A percentile compares a stretch with the other conserved stretches of the same genome.
phyloP scores from a whole-genome alignment of 2,329 filamentous ascomycete genomes.

The Beauveria sp. region DNA sequence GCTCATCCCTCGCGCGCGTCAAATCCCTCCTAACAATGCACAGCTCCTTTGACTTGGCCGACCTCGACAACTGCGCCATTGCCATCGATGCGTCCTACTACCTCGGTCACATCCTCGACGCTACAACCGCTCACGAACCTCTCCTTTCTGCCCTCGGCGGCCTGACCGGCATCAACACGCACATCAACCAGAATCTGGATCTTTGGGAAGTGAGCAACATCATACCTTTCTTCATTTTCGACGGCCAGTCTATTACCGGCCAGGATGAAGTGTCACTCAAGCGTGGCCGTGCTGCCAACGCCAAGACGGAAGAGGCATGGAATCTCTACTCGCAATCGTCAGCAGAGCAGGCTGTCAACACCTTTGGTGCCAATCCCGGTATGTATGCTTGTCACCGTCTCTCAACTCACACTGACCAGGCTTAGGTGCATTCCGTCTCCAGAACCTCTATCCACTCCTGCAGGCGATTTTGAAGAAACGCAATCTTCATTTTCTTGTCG shows the following conservation, averaged over 20 bases:
- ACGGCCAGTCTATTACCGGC: slow-evolving; percentile 73
- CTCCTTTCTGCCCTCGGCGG: slow-evolving; percentile 86
- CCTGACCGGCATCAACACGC: slow-evolving; percentile 67
- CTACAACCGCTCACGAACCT: slow-evolving; percentile 67
- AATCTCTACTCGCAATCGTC: slow-evolving; percentile 73
- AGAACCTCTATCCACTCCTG: slow-evolving; percentile 68
- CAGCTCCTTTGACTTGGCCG: slow-evolving; percentile 56
- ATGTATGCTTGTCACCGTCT: slow-evolving; percentile 23
- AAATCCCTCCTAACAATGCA: slow-evolving; percentile 12
- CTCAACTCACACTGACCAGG: not conserved
- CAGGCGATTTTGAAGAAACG: slow-evolving; percentile 65
- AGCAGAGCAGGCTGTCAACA: slow-evolving; percentile 70
- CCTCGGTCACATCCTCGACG: slow-evolving; percentile 69
- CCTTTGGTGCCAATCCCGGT: slow-evolving; percentile 78
- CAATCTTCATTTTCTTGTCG: slow-evolving; percentile 67
- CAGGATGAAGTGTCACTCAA: slow-evolving; percentile 63
- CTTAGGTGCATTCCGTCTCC: slow-evolving; percentile 61
- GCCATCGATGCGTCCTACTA: slow-evolving; percentile 89
- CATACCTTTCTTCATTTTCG: slow-evolving; percentile 83
- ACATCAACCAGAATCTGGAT: slow-evolving; percentile 70
- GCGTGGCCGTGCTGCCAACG: slow-evolving; percentile 56
- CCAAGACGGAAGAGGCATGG: slow-evolving; percentile 76
- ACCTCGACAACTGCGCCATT: slow-evolving; percentile 67
- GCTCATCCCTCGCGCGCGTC: not conserved
- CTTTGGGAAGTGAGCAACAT: slow-evolving; percentile 63